Conservation (phyloP, 768 basidiomycete genomes). For the Trametes elegans region DNA sequence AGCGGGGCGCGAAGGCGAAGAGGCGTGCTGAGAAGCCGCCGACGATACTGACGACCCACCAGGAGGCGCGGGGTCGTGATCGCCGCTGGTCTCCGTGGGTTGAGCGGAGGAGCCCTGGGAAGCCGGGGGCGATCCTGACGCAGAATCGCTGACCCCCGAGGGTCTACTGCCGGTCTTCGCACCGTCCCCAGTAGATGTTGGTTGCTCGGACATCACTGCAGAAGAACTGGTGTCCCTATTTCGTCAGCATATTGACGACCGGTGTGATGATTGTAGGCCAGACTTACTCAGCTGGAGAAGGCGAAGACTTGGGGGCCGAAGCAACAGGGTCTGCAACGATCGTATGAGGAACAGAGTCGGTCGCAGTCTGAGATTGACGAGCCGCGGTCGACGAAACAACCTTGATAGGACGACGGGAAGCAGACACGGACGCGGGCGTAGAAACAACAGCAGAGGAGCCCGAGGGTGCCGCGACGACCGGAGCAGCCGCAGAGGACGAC, state of each 20-base stretch:
- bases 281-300: no score
- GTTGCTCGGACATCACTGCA: neutral
- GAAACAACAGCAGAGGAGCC: neutral
- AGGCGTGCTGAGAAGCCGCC: neutral
- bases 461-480: neutral
- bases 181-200: neutral
- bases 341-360: neutral
- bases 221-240: neutral
- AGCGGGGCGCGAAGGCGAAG: neutral
- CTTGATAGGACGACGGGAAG: neutral
- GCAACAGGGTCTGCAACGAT: neutral
- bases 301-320: no score
- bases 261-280: no score
- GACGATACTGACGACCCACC: neutral
- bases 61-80: slow-evolving; percentile 8
- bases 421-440: neutral
- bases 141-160: neutral
- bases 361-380: neutral
- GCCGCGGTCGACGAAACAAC: neutral
- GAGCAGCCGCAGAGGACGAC: neutral
- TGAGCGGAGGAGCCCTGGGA: slow-evolving; percentile 11
- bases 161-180: neutral
- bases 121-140: neutral
- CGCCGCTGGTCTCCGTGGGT: neutral
- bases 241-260: neutral